These are phyloP conservation scores for Solanum bulbocastanum DNA, from an alignment of 257 asterid genomes.

Conservation along the genomic window DNA sequence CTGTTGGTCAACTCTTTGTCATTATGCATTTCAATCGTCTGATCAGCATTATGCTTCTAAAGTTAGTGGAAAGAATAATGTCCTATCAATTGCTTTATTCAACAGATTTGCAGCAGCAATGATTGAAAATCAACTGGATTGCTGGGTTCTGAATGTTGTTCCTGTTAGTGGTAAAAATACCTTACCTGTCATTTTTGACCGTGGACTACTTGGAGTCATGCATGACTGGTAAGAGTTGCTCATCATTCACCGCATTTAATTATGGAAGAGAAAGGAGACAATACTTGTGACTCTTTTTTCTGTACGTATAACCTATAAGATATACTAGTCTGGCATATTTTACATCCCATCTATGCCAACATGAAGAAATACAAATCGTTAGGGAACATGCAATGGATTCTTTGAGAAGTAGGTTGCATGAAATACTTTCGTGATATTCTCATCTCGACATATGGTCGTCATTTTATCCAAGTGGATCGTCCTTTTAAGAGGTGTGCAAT, in stretches of 20 bases:
- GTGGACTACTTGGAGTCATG: conserved; percentile 90
- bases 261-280: background rate
- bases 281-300: background rate
- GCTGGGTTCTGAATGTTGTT: conserved; percentile 92
- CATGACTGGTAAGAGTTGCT: conserved; percentile 72
- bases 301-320: background rate
- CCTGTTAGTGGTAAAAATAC: conserved; percentile 92
- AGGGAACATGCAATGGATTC: background rate
- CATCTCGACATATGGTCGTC: background rate
- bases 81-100: conserved; percentile 1
- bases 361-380: background rate
- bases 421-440: background rate
- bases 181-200: conserved; percentile 86
- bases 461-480: background rate
- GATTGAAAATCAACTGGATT: conserved; percentile 55
- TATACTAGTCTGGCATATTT: background rate
- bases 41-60: background rate
- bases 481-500: background rate
- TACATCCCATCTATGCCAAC: background rate
- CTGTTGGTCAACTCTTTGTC: background rate
- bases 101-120: conserved; percentile 92
- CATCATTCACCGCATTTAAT: background rate
- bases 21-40: background rate
- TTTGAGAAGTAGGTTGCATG: background rate
- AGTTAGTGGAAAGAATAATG: background rate